Conservation (phyloP, 2,329 filamentous ascomycete species). For the Microascus cirrosus region DNA sequence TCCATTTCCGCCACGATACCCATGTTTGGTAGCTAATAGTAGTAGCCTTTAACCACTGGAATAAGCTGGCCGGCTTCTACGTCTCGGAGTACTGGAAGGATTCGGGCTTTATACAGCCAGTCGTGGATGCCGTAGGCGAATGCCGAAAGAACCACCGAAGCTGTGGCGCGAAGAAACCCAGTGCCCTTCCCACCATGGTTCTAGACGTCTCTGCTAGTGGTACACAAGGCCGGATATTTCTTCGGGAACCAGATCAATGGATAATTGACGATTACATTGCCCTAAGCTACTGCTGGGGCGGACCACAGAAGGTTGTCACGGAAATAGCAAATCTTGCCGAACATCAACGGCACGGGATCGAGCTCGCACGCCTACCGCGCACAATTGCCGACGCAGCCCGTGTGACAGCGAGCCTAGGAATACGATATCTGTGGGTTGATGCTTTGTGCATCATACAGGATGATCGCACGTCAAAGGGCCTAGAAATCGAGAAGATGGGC, state of each 20-base stretch:
- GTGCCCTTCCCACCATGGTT: neutral
- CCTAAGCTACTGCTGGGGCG: constrained; percentile 12
- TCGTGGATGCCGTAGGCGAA: neutral
- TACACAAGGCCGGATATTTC: too few species aligned
- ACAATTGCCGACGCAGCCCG: constrained; percentile 3
- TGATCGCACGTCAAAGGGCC: constrained; percentile 2
- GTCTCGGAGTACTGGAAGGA: neutral
- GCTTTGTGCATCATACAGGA: constrained; percentile 10
- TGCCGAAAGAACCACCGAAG: neutral
- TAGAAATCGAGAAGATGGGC: constrained; percentile 8
- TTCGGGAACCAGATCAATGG: neutral
- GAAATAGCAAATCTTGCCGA: neutral
- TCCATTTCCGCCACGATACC: too few species aligned
- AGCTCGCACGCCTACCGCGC: neutral
- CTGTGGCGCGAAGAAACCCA: neutral
- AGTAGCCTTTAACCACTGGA: too few species aligned
- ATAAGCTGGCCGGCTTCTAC: too few species aligned
- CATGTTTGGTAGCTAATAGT: too few species aligned
- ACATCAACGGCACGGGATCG: neutral
- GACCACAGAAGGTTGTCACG: neutral
- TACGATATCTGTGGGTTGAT: constrained; percentile 11
- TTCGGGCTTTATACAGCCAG: neutral
- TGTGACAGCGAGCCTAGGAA: neutral
- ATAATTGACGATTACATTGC: constrained; percentile 6
- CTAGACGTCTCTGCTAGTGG: too few species aligned